A percentile compares a stretch with the other conserved stretches of the same genome.
These are phyloP conservation scores for Austroboletus novae-zelandiae DNA, from an alignment of 1,284 basidiomycete species.

Conservation along the genomic window DNA sequence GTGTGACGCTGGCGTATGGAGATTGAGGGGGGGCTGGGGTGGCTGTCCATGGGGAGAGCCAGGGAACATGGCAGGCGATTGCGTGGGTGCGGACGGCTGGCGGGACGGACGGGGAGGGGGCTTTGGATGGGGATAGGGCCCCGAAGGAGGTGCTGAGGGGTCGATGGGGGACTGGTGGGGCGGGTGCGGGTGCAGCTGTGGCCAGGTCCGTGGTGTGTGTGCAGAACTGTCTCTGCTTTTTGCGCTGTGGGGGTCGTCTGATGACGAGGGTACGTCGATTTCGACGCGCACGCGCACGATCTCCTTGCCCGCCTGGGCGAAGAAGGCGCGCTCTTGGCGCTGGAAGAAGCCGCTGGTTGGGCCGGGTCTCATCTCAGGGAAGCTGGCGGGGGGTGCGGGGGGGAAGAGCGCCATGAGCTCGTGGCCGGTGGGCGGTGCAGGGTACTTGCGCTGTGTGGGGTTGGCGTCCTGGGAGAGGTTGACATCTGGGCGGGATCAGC, in stretches of 20 bases:
- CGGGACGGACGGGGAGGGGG: slow-evolving; percentile 23
- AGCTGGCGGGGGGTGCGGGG: slow-evolving; percentile 55
- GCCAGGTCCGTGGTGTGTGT: slow-evolving; percentile 25
- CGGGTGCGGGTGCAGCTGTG: slow-evolving; percentile 26
- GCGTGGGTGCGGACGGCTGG: slow-evolving; percentile 22
- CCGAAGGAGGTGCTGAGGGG: slow-evolving; percentile 10
- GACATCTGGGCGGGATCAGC: slow-evolving; percentile 44
- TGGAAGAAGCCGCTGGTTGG: slow-evolving; percentile 70
- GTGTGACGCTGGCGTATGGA: slow-evolving; percentile 38
- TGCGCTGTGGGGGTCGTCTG: slow-evolving; percentile 10
- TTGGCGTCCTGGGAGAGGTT: slow-evolving; percentile 52
- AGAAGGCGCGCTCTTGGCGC: slow-evolving; percentile 70
- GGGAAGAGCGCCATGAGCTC: slow-evolving; percentile 81
- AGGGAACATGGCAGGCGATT: slow-evolving; percentile 29
- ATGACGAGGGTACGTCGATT: slow-evolving; percentile 41
- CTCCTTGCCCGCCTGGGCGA: slow-evolving; percentile 69
- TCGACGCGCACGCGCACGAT: slow-evolving; percentile 70
- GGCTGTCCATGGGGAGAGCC: slow-evolving; percentile 33
- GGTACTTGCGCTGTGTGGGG: slow-evolving; percentile 52
- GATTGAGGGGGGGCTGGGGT: slow-evolving; percentile 41
- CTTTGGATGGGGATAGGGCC: slow-evolving; percentile 20
- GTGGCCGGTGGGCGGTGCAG: slow-evolving; percentile 72
- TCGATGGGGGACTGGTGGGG: slow-evolving; percentile 29
- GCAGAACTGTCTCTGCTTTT: slow-evolving; percentile 24
- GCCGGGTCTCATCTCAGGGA: slow-evolving; percentile 49